phyloP scores from a whole-genome alignment of 2,329 filamentous ascomycete genomes.

The Acrocalymma vagum region DNA sequence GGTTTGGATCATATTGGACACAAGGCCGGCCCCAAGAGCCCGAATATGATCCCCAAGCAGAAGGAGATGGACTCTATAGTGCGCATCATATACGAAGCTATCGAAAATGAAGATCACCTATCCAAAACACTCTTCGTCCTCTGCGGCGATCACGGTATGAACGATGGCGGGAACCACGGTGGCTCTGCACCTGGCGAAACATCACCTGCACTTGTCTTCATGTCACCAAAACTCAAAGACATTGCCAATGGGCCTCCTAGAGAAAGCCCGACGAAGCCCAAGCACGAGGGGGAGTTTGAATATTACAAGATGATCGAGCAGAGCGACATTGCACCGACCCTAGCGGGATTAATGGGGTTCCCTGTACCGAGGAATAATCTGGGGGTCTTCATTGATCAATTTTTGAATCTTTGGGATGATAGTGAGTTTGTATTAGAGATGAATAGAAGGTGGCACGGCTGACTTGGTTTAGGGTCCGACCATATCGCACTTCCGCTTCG shows the following conservation, averaged over 20 bases:
- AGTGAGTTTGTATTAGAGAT: conserved; percentile 62
- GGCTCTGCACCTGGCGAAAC: conserved; percentile 94
- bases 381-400: conserved; percentile 82
- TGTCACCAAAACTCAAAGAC: conserved; percentile 79
- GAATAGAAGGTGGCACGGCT: conserved; percentile 30
- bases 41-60: conserved; percentile 93
- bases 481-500: conserved; percentile 73
- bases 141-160: conserved; percentile 98
- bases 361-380: conserved; percentile 90
- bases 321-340: conserved; percentile 89
- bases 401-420: conserved; percentile 78
- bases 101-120: conserved; percentile 75
- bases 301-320: conserved; percentile 91
- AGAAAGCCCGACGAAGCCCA: conserved; percentile 65
- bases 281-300: conserved; percentile 70
- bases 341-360: conserved; percentile 86
- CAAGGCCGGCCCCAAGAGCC: conserved; percentile 87
- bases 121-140: conserved; percentile 82
- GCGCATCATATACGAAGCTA: conserved; percentile 75
- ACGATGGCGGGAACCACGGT: conserved; percentile 95
- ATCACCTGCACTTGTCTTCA: conserved; percentile 88
- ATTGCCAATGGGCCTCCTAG: conserved; percentile 52
- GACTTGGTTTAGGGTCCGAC: conserved; percentile 53
- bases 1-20: conserved; percentile 98
- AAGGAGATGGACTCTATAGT: conserved; percentile 91